Base-by-base conservation (phyloP, 1,284 basidiomycete species). In the Bothia castanella region DNA sequence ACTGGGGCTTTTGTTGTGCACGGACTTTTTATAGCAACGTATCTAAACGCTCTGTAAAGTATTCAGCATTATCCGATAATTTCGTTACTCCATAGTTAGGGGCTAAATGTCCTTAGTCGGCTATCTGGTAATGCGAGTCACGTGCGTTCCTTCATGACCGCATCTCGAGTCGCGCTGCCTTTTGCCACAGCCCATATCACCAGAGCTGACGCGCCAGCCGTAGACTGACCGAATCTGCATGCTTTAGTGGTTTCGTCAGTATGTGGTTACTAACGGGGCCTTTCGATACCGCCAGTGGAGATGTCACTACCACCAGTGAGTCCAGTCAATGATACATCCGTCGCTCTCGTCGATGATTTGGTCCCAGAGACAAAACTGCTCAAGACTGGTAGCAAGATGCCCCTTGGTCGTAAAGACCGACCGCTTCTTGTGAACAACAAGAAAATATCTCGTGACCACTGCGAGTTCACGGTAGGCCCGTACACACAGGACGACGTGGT, bases 381-480 rank as follows among this genome's bases (percentile, higher is more conserved):
- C 42, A 85, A 83, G 62, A 72, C 82, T 1, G 76, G 76, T 16
- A 73, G 63, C 38, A 70, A 69, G 16, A 80, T 85, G 51, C 39
- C 59, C 1, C 59, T 87, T 3, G 84, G 85, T 14, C 70, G 85
- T 29, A 83, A 77, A 61, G 75, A 74, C 4, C 66, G 66, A 41
- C 70, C 74, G 3, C 67, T 88, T 2, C 32, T 74, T 7, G 67
- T 88, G 43, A 76, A 75, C 47, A 75, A 74, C 69, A 81, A 80
- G 60, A 82, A 78, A 58, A 72, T 88, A 48, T 88, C 85, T 0
- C 72, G 74, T 32, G 68, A 77, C 31, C 81, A 86, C 58, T 77
- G 77, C 38, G 64, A 73, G 38, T 76, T 88, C 48, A 64, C 69
- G 13, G 79, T 87, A 9, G 79, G 74, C 2, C 57, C 69, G 6